Evolutionary conservation across 192 early-diverging fungal genomes (phyloP).

Genomic region (Coemansia interrupta): DNA sequence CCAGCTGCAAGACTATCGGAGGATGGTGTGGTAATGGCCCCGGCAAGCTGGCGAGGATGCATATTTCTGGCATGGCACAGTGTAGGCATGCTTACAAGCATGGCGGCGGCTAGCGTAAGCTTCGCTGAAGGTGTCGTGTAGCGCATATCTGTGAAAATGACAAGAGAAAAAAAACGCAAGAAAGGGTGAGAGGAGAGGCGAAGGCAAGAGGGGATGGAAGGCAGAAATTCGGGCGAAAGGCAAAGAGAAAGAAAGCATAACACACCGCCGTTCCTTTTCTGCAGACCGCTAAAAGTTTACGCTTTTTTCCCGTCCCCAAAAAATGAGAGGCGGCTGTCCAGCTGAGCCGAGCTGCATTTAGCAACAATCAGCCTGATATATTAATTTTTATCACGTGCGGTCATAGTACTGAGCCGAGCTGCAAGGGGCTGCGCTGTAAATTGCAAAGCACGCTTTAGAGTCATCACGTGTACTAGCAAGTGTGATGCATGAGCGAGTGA

Average conservation of each 20-base stretch:
- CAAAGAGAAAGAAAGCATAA: neutral
- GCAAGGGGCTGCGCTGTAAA: too few relatives aligned
- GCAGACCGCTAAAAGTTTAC: too few relatives aligned
- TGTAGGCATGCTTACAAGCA: neutral
- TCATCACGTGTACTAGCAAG: too few relatives aligned
- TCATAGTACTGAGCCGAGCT: too few relatives aligned
- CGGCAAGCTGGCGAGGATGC: neutral
- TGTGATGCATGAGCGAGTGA: too few relatives aligned
- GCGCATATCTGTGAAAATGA: neutral
- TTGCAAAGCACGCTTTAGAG: too few relatives aligned
- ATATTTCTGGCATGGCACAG: constrained; percentile 3
- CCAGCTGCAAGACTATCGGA: neutral
- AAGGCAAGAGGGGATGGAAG: too few relatives aligned
- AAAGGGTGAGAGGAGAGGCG: neutral
- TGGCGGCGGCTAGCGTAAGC: neutral
- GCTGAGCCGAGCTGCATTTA: too few relatives aligned
- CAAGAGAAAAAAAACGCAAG: neutral
- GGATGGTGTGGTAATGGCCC: neutral
- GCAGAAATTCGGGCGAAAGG: neutral
- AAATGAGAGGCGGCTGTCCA: too few relatives aligned
- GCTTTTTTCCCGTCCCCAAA: too few relatives aligned
- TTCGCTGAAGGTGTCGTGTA: neutral
- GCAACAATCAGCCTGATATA: too few relatives aligned
- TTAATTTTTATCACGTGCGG: too few relatives aligned
- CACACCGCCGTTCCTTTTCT: neutral